Evolutionary conservation across 208 protist genomes (phyloP), one percentile per base, ranked within the genome.

Genomic region (Leptomonas seymouri): DNA sequence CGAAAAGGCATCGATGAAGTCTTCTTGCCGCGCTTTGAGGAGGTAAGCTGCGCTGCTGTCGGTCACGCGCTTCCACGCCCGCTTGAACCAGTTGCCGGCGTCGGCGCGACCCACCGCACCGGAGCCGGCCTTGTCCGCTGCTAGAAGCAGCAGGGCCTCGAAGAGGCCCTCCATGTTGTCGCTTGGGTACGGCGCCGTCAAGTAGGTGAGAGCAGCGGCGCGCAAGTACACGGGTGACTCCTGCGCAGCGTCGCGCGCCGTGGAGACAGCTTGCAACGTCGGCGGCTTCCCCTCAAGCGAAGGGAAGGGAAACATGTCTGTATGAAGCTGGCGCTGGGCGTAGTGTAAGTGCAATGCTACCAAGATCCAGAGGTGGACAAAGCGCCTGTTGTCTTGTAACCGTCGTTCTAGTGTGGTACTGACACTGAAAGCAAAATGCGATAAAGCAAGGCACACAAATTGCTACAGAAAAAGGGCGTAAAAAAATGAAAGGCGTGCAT

Each of bases 141-240:
- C 30, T n/a, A 63, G 48, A 21, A 67, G 55, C 21, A 83, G 46
- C n/a, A 84, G 41, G 34, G 69, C 67, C 34, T 75, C 71, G 45
- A 87, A 82, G 28, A 85, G 18, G 20, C 39, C 62, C 20, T 85
- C 61, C 21, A 23, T 64, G 21, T 42, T 69, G 45, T 73, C 63
- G 51, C 39, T 63, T 11, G 85, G 85, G 59, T 78, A 78, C 44
- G 85, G 82, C n/a, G 85, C 76, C 20, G 81, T 69, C 28, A 41
- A 39, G 67, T 87, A 91, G 25, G 80, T 83, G 16, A 91, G 68
- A 12, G 77, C 86, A 8, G 75, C 80, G n/a, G 82, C 79, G 27
- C 77, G 80, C 14, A 70, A 56, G 25, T 60, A 81, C 64, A 57
- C 36, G 23, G 30, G 60, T 41, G 20, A n/a, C n/a, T 3, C 25